A percentile compares a stretch with the other conserved stretches of the same genome.
phyloP scores from a whole-genome alignment of 768 basidiomycete species.

The Leccinum subgranulosum region DNA sequence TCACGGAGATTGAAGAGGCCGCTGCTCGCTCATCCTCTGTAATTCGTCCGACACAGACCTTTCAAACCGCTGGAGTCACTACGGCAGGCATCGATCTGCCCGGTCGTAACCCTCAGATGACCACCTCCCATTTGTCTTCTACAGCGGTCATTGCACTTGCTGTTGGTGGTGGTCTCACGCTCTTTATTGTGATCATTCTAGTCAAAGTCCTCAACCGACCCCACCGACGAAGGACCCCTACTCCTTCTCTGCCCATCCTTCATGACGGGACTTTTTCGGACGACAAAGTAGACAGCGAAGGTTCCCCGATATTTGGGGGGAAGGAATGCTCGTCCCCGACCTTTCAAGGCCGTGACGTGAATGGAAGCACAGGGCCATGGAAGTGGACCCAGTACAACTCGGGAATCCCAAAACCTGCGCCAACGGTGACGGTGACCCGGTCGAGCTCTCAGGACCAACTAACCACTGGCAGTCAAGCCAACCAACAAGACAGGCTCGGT shows the following conservation, averaged over 20 bases:
- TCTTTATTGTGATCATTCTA: constrained; percentile 48
- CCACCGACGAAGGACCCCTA: constrained; percentile 50
- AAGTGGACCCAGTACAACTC: constrained; percentile 56
- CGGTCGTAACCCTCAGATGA: constrained; percentile 11
- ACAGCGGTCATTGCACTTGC: constrained; percentile 51
- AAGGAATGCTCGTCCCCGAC: constrained; percentile 53
- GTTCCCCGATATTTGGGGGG: constrained; percentile 77
- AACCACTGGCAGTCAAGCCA: constrained; percentile 3
- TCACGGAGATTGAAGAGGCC: constrained; percentile 21
- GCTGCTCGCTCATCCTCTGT: constrained; percentile 11
- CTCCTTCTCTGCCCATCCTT: constrained; percentile 73
- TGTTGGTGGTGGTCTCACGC: constrained; percentile 46
- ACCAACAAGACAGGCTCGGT: constrained; percentile 6
- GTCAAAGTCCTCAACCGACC: constrained; percentile 49
- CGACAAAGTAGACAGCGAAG: constrained; percentile 45
- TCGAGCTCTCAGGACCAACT: constrained; percentile 19
- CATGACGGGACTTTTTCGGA: constrained; percentile 53
- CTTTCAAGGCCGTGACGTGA: constrained; percentile 29
- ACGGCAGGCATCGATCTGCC: not conserved
- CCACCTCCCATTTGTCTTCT: constrained; percentile 38
- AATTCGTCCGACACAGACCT: constrained; percentile 3
- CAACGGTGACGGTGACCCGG: constrained; percentile 21
- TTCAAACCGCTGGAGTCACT: constrained; percentile 1
- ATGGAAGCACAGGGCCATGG: constrained; percentile 45
- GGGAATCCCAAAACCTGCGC: constrained; percentile 29